Percentiles rank a stretch among this genome's conserved stretches.
Evolutionary conservation across 495 filamentous ascomycete genomes (phyloP).

Genomic region (Tuber umbilicatum): DNA sequence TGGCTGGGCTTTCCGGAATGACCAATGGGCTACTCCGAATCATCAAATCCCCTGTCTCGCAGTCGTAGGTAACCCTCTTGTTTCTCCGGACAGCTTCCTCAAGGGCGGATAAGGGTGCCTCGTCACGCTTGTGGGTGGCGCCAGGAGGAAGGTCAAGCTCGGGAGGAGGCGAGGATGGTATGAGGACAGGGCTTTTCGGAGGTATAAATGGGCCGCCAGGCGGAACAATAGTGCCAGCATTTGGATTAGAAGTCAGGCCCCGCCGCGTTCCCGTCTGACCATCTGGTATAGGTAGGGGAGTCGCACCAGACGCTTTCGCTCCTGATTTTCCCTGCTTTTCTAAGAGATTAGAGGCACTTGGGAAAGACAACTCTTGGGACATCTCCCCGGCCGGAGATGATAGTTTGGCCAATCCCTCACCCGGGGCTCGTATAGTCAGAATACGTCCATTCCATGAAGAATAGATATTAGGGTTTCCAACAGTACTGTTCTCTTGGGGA

Average conservation of each 20-base stretch:
- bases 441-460: background rate
- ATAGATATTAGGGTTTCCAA: slow-evolving; percentile 5
- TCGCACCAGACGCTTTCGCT: background rate
- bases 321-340: slow-evolving; percentile 11
- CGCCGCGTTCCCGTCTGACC: background rate
- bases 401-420: background rate
- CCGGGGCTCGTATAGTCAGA: background rate
- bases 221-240: slow-evolving; percentile 25
- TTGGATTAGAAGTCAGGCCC: slow-evolving; percentile 13
- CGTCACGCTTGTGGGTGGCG: background rate
- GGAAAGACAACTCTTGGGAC: background rate
- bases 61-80: slow-evolving; percentile 18
- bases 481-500: slow-evolving; percentile 25
- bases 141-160: slow-evolving; percentile 7
- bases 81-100: slow-evolving; percentile 12
- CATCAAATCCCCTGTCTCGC: slow-evolving; percentile 18
- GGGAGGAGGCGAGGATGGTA: slow-evolving; percentile 10
- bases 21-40: slow-evolving; percentile 22
- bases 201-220: slow-evolving; percentile 15
- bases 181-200: slow-evolving; percentile 7
- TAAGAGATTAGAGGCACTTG: slow-evolving; percentile 13
- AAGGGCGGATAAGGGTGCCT: slow-evolving; percentile 1
- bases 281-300: slow-evolving; percentile 4
- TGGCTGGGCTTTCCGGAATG: slow-evolving; percentile 27
- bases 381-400: background rate